Evolutionary conservation across 2,329 filamentous ascomycete species (phyloP).

Genomic region (Pyrenophora tritici-repentis): DNA sequence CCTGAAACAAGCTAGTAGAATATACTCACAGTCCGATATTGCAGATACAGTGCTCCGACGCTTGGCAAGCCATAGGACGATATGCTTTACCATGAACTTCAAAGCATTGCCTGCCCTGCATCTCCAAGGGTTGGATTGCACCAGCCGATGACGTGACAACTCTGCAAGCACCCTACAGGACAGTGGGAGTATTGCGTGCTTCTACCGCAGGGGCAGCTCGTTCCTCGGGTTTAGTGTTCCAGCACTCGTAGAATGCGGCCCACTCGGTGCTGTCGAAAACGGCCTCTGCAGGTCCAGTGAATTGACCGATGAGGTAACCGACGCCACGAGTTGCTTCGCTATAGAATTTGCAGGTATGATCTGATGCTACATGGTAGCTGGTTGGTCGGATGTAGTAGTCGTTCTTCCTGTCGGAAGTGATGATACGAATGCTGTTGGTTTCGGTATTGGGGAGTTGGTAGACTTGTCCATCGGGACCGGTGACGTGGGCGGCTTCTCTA

Average conservation of each 20-base stretch:
- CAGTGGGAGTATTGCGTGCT: no score
- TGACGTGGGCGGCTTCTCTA: conserved; percentile 3
- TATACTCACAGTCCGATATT: not conserved
- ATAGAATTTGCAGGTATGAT: conserved; percentile 13
- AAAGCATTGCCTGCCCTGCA: not conserved
- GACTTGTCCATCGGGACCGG: not conserved
- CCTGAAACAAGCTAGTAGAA: no score
- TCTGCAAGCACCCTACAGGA: not conserved
- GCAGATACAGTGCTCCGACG: not conserved
- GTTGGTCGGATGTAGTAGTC: conserved; percentile 9
- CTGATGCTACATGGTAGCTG: conserved; percentile 4
- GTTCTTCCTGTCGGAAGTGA: not conserved
- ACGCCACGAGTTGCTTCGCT: conserved; percentile 1
- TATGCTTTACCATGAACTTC: not conserved
- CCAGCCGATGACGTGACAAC: not conserved
- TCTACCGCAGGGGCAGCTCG: not conserved
- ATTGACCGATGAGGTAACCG: conserved; percentile 12
- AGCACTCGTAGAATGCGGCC: conserved; percentile 17
- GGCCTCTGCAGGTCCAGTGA: conserved; percentile 2
- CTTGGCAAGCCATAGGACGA: not conserved
- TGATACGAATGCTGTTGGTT: not conserved
- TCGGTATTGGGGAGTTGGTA: conserved; percentile 10
- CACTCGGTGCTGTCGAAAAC: conserved; percentile 4
- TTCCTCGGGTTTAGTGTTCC: not conserved
- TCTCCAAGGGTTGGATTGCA: no score